These are phyloP conservation scores for Tylopilus intermedius DNA, from an alignment of 768 basidiomycete species.

Conservation along the genomic window DNA sequence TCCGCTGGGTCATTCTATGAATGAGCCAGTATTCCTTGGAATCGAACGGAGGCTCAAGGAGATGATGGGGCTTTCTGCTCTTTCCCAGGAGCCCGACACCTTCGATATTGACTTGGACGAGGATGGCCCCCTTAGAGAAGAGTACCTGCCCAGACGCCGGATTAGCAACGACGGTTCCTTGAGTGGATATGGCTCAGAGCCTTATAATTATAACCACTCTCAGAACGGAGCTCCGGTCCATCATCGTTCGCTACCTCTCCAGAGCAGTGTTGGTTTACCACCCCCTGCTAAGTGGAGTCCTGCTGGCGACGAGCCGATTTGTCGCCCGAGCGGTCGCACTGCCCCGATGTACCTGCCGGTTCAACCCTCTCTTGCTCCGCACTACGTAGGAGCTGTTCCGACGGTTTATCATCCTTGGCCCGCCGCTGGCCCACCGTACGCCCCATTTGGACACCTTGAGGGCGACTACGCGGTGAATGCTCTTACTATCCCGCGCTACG, in stretches of 20 bases:
- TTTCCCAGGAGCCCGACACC: slow-evolving; percentile 39
- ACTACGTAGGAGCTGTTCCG: slow-evolving; percentile 30
- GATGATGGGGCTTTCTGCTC: slow-evolving; percentile 42
- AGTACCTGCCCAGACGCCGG: slow-evolving; percentile 73
- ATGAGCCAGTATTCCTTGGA: slow-evolving; percentile 66
- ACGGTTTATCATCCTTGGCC: slow-evolving; percentile 30
- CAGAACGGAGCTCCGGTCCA: slow-evolving; percentile 2
- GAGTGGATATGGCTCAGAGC: slow-evolving; percentile 1
- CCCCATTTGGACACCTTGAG: slow-evolving; percentile 22
- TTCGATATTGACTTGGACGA: slow-evolving; percentile 78
- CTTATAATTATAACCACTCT: not conserved
- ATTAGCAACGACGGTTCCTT: slow-evolving; percentile 16
- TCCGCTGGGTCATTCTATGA: slow-evolving; percentile 30
- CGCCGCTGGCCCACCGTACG: slow-evolving; percentile 8
- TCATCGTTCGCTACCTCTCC: slow-evolving; percentile 8
- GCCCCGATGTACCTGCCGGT: slow-evolving; percentile 63
- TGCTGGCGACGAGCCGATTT: slow-evolving; percentile 70
- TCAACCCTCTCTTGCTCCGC: slow-evolving; percentile 44
- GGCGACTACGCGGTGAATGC: slow-evolving; percentile 11
- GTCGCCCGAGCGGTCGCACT: slow-evolving; percentile 46
- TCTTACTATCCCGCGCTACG: slow-evolving; percentile 15
- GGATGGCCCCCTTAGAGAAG: slow-evolving; percentile 76
- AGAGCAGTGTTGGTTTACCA: slow-evolving; percentile 41
- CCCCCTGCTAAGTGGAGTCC: slow-evolving; percentile 83
- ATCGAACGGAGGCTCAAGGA: slow-evolving; percentile 61